phyloP scores from a whole-genome alignment of 2,329 filamentous ascomycete genomes.

The Plenodomus tracheiphilus region DNA sequence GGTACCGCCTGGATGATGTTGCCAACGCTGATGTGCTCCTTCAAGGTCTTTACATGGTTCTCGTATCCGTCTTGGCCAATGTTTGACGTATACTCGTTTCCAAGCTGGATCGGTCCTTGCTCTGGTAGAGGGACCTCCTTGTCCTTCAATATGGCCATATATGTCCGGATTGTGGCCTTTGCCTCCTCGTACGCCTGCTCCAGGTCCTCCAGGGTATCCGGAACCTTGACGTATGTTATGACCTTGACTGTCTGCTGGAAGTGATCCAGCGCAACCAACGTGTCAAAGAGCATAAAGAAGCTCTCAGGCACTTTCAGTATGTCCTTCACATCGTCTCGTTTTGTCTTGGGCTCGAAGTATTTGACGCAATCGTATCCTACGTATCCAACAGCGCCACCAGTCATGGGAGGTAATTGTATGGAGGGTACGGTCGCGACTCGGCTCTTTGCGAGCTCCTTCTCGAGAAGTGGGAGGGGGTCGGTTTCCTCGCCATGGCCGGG shows the following conservation, averaged over 20 bases:
- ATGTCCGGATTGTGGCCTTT: conserved; percentile 63
- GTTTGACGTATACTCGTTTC: conserved; percentile 86
- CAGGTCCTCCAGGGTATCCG: conserved; percentile 56
- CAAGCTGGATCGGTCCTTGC: conserved; percentile 71
- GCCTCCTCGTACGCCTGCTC: conserved; percentile 72
- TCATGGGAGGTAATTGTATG: conserved; percentile 80
- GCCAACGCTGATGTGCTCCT: conserved; percentile 86
- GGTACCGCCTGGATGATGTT: conserved; percentile 98
- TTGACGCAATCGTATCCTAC: conserved; percentile 96
- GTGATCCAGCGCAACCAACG: conserved; percentile 90
- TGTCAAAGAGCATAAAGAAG: conserved; percentile 96
- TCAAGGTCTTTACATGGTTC: conserved; percentile 80
- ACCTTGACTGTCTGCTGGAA: conserved; percentile 93
- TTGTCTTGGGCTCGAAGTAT: conserved; percentile 98
- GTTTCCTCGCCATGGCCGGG: conserved; percentile 80
- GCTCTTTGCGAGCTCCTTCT: conserved; percentile 76
- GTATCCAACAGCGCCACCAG: conserved; percentile 92
- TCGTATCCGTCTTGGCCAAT: conserved; percentile 89
- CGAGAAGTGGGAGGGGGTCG: conserved; percentile 82
- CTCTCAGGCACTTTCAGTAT: conserved; percentile 88
- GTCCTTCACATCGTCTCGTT: conserved; percentile 82
- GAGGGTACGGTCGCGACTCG: conserved; percentile 83
- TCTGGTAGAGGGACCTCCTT: conserved; percentile 76
- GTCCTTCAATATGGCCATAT: conserved; percentile 72
- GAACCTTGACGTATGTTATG: conserved; percentile 84